Base-by-base conservation (phyloP, 2,329 filamentous ascomycete species). In the Hymenoscyphus occultus region DNA sequence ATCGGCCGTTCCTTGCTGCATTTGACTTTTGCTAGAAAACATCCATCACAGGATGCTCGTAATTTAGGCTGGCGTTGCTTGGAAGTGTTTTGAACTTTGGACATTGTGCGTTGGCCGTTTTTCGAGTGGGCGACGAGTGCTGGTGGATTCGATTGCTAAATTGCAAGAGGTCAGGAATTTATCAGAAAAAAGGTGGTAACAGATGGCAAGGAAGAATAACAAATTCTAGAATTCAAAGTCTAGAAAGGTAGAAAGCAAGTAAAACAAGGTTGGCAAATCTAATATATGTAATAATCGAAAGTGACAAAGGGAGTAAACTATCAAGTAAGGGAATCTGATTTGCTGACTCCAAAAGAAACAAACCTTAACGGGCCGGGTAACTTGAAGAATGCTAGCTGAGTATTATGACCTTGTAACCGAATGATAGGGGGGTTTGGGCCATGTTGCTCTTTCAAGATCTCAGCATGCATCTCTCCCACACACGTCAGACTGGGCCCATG, bases 1-100 rank as follows among this genome's bases (percentile, higher is more conserved):
- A 84, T 79, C 1, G 83, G 83, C n/a, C 81, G 76, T 2, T 77
- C 76, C 69, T 84, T 84, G 67, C 80, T 83, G 73, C 83, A 85
- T 70, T 84, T 84, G 74, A 85, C 82, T 71, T 85, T 85, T 67
- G 82, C 82, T 22, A 83, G 74, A 72, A 84, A 84, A 74, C 83
- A 85, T 7, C 80, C 81, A 67, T 85, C 82, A 71, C 83, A 85
- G 19, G 82, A 84, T 28, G 79, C 80, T 65, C 81, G 76, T 39
- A 82, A 74, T 57, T 79, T 78, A 59, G 78, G 78, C 68, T 79
- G 77, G 40, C 77, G 76, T 66, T 75, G 69, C 65, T 79, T 79
- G 39, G 64, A 61, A 48, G 56, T 48, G 59, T 57, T 59, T 45
- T 66, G 64, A 31, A 31, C 62, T 56, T 61, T 57, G 19, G 66